A percentile compares a stretch with the other conserved stretches of the same genome.
Conservation (phyloP, 2,329 filamentous ascomycete species). For the Microdochium trichocladiopsis region DNA sequence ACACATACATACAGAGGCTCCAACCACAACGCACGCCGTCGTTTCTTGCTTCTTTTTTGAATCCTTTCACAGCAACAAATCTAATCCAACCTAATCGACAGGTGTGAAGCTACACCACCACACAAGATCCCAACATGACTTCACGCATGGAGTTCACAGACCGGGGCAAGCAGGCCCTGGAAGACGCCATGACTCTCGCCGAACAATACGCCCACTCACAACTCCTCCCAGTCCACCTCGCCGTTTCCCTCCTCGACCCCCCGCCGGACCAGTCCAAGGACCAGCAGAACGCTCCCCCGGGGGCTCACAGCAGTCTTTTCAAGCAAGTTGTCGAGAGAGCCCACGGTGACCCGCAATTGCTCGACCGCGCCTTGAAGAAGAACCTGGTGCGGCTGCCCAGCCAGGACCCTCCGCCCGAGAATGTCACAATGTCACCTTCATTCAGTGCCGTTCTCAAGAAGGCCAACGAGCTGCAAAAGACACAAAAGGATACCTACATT, state of each 20-base stretch:
- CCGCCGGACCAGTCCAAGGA: slow-evolving; percentile 72
- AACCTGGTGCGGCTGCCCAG: slow-evolving; percentile 81
- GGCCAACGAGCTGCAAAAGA: slow-evolving; percentile 85
- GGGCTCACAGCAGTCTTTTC: slow-evolving; percentile 68
- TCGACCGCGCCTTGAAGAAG: slow-evolving; percentile 89
- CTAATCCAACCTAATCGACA: not conserved
- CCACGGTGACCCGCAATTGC: slow-evolving; percentile 82
- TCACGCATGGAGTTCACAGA: slow-evolving; percentile 89
- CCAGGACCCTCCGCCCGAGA: slow-evolving; percentile 90
- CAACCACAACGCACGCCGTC: not conserved
- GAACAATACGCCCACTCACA: slow-evolving; percentile 89
- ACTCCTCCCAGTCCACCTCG: slow-evolving; percentile 83
- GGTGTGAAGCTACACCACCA: slow-evolving; percentile 1
- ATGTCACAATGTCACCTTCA: slow-evolving; percentile 72
- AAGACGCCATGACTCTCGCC: slow-evolving; percentile 81
- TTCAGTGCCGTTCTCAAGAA: slow-evolving; percentile 78
- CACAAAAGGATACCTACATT: slow-evolving; percentile 94
- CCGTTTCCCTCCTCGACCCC: slow-evolving; percentile 72
- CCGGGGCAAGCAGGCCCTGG: slow-evolving; percentile 80
- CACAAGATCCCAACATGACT: slow-evolving; percentile 46
- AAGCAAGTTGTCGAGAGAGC: slow-evolving; percentile 91
- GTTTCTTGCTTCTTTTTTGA: not conserved
- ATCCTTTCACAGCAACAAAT: not conserved
- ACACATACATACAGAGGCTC: not conserved
- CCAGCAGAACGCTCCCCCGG: slow-evolving; percentile 68